Evolutionary conservation across 2,329 filamentous ascomycete species (phyloP).

Genomic region (Xylaria sp.): DNA sequence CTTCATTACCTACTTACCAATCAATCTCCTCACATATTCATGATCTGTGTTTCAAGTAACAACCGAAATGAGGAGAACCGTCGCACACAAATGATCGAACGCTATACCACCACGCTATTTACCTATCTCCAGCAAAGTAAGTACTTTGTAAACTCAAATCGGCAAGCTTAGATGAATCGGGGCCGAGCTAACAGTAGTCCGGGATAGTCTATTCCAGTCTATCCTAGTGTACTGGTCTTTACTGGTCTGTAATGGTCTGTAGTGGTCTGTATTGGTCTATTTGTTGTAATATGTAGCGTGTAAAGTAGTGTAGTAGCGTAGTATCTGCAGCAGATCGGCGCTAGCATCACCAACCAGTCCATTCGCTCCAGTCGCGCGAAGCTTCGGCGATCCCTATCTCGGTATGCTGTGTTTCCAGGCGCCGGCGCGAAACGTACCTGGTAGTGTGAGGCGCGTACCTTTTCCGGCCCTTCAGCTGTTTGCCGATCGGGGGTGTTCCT

Average conservation of each 20-base stretch:
- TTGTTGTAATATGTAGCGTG: too few relatives aligned
- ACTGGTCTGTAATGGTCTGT: too few relatives aligned
- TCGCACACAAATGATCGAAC: neutral
- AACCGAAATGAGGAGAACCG: conserved; percentile 6
- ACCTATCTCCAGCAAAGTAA: neutral
- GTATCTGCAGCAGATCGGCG: conserved; percentile 32
- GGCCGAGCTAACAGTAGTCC: neutral
- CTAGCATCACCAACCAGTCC: conserved; percentile 26
- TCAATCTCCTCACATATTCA: neutral
- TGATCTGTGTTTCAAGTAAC: neutral
- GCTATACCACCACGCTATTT: neutral
- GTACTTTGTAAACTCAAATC: neutral
- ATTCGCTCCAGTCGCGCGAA: neutral
- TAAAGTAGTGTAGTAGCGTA: too few relatives aligned
- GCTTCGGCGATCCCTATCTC: conserved; percentile 31
- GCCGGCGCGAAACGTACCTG: neutral
- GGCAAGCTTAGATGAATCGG: neutral
- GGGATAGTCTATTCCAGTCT: too few relatives aligned
- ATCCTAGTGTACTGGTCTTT: too few relatives aligned
- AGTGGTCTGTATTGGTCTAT: too few relatives aligned
- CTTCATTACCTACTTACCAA: neutral
- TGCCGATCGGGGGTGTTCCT: neutral
- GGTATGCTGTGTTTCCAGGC: neutral
- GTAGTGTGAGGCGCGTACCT: neutral
- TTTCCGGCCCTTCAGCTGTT: neutral